Conservation (phyloP, 345 rosid species). For the Camelina laxa region DNA sequence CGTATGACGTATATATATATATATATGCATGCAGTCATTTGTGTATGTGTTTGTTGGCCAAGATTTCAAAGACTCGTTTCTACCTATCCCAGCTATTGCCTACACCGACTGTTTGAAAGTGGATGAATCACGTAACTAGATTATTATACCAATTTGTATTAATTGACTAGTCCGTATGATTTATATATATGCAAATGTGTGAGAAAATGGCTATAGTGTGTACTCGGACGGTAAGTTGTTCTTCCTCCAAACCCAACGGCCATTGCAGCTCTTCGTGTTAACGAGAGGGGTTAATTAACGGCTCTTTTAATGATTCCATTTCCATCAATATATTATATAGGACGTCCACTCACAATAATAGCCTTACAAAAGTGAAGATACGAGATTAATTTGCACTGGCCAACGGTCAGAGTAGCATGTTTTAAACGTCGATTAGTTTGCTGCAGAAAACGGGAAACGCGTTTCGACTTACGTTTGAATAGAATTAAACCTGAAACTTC, state of each 20-base stretch:
- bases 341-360: not conserved
- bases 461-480: not conserved
- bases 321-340: not conserved
- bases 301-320: not conserved
- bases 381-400: not conserved
- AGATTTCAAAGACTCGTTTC: not conserved
- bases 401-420: not conserved
- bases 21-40: not conserved
- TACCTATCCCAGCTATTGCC: constrained; percentile 20
- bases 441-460: not conserved
- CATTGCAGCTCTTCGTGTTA: constrained; percentile 40
- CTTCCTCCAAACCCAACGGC: constrained; percentile 37
- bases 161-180: not conserved
- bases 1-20: not conserved
- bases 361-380: not conserved
- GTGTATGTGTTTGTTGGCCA: constrained; percentile 18
- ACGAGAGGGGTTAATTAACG: constrained; percentile 16
- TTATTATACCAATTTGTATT: not conserved
- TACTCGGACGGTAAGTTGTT: constrained; percentile 36
- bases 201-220: constrained; percentile 26
- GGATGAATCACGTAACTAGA: constrained; percentile 15
- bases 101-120: not conserved
- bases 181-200: constrained; percentile 13
- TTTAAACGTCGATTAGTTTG: not conserved
- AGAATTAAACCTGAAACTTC: constrained; percentile 25